These are phyloP conservation scores for Diutina mesorugosa DNA, from an alignment of 1,139 yeast genomes.

Conservation along the genomic window DNA sequence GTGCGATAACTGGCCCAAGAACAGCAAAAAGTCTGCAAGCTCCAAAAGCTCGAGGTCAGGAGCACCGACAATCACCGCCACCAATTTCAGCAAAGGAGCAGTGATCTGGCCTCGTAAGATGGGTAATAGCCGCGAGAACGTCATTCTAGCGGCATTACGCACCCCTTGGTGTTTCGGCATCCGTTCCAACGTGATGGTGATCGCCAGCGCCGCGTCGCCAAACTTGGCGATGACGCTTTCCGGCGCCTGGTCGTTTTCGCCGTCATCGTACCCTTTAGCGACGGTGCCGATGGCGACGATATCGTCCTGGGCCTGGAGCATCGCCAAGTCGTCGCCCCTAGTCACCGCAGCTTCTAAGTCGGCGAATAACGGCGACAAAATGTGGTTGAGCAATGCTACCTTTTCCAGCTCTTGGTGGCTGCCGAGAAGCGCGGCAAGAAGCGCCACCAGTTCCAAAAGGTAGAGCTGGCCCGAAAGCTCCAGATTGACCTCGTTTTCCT, in stretches of 20 bases:
- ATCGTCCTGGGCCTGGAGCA: slow-evolving; percentile 70
- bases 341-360: slow-evolving; percentile 56
- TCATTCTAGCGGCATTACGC: slow-evolving; percentile 77
- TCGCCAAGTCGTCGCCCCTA: slow-evolving; percentile 15
- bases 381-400: slow-evolving; percentile 33
- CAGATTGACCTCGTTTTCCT: slow-evolving; percentile 37
- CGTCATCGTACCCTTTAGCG: slow-evolving; percentile 62
- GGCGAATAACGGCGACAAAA: slow-evolving; percentile 69
- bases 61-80: slow-evolving; percentile 61
- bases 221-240: background rate
- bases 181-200: background rate
- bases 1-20: slow-evolving; percentile 82
- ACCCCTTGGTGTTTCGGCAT: slow-evolving; percentile 15
- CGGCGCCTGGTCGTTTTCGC: background rate
- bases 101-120: slow-evolving; percentile 37
- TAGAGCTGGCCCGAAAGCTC: slow-evolving; percentile 65
- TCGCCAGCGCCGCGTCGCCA: background rate
- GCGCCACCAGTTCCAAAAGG: slow-evolving; percentile 71
- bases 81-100: slow-evolving; percentile 56
- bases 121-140: slow-evolving; percentile 79
- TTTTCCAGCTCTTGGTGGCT: slow-evolving; percentile 22
- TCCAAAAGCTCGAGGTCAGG: slow-evolving; percentile 51
- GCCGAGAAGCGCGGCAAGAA: slow-evolving; percentile 39
- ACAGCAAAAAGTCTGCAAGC: slow-evolving; percentile 68
- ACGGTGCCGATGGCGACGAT: slow-evolving; percentile 84